These are phyloP conservation scores for Schizopora paradoxa DNA, from an alignment of 1,284 basidiomycete genomes.

Conservation along the genomic window DNA sequence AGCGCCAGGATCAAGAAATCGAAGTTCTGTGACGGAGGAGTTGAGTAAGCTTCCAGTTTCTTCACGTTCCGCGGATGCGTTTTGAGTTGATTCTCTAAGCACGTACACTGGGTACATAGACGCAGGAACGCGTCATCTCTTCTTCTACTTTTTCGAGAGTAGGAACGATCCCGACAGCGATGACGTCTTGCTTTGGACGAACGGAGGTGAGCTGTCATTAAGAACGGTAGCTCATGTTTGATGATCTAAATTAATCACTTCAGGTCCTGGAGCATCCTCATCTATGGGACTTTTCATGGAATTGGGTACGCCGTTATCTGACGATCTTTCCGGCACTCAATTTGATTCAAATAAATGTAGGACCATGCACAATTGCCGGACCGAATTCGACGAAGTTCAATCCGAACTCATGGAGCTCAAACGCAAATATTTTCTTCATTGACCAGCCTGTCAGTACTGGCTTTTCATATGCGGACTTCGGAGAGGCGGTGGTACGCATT, in stretches of 20 bases:
- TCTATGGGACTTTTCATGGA: constrained; percentile 62
- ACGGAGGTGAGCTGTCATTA: constrained; percentile 4
- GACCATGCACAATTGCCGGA: constrained; percentile 47
- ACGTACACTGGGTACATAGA: constrained; percentile 27
- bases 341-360: constrained; percentile 16
- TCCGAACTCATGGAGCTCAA: constrained; percentile 60
- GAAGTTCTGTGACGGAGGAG: constrained; percentile 20
- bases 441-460: constrained; percentile 66
- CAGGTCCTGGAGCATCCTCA: constrained; percentile 26
- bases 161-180: constrained; percentile 31
- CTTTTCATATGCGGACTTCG: constrained; percentile 69
- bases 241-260: not conserved
- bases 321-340: not conserved
- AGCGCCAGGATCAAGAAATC: constrained; percentile 20
- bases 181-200: constrained; percentile 16
- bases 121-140: constrained; percentile 38
- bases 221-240: not conserved
- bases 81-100: not conserved
- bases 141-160: constrained; percentile 46
- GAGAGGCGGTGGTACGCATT: constrained; percentile 46
- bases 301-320: constrained; percentile 39
- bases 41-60: constrained; percentile 13
- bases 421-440: constrained; percentile 66
- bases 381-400: constrained; percentile 43
- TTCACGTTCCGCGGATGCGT: not conserved